phyloP scores from a whole-genome alignment of 2,329 filamentous ascomycete species.

The Trichoderma polysporum region DNA sequence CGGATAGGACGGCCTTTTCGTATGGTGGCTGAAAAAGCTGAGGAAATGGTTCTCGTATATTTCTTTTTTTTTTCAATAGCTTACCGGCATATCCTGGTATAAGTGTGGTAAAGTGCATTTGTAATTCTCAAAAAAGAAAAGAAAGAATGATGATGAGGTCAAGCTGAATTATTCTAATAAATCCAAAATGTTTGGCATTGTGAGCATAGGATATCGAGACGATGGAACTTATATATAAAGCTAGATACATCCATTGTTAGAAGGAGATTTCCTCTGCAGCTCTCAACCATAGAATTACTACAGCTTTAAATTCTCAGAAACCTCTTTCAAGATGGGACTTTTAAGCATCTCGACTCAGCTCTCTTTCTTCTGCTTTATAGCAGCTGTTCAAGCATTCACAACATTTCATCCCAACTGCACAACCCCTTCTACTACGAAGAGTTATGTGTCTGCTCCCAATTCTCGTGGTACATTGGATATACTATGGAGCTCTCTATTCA shows the following conservation, averaged over 20 bases:
- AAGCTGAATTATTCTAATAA: no score
- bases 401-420: background rate
- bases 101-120: background rate
- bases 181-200: background rate
- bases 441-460: background rate
- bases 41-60: background rate
- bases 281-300: background rate
- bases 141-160: no score
- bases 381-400: background rate
- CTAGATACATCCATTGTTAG: background rate
- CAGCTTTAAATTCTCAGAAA: background rate
- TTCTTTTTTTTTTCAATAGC: background rate
- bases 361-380: background rate
- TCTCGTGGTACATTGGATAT: background rate
- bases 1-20: background rate
- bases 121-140: background rate
- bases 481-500: background rate
- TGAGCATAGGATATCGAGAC: background rate
- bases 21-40: background rate
- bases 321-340: background rate
- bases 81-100: background rate
- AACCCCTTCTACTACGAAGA: background rate
- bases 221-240: background rate
- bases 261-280: background rate
- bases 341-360: background rate